Evolutionary conservation across 2,329 filamentous ascomycete species (phyloP), one percentile per base, ranked within the genome.

Genomic region (Hawksworthiomyces lignivorus): DNA sequence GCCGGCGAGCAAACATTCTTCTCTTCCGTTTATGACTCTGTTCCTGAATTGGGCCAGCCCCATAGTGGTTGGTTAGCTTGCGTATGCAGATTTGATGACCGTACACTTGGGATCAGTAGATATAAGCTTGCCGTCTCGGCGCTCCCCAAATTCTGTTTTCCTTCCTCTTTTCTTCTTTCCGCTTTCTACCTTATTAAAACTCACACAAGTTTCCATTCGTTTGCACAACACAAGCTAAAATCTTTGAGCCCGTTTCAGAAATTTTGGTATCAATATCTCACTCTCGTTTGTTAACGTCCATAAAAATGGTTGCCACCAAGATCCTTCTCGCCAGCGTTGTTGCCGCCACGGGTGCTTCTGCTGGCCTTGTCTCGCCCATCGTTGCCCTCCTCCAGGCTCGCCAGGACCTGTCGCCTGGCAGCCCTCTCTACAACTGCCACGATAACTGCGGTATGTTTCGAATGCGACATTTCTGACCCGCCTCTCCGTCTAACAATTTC

Each of bases 351-450:
- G 34, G 27, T 17, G 36, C 37, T 7, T 48, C 50, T 10, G 41
- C 48, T 14, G 24, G 27, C 8, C n/a, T 14, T 14, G 15, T 44
- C 3, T 15, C 35, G 19, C 38, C 31, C 27, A 12, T 5, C 6
- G 26, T 44, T 8, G 34, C 11, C 18, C 5, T 19, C 24, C 41
- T 56, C n/a, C 12, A 41, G 10, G 45, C 38, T 49, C 62, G 63
- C 36, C 59, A 63, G 42, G 59, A 61, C 10, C 36, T 46, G 31
- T 41, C 43, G 7, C 58, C 59, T 8, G 64, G 64, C 21, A 62
- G 59, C 10, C 58, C 62, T 2, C 42, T 51, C 1, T 68, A 65
- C 52, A 63, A 67, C 46, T 68, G 65, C 51, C 65, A 68, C 45
- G 61, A 66, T 44, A 65, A 64, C 49, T 68, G 65, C 52, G 64